Base-by-base conservation (phyloP, 148 eudicot genomes). In the Persicaria maculosa region DNA sequence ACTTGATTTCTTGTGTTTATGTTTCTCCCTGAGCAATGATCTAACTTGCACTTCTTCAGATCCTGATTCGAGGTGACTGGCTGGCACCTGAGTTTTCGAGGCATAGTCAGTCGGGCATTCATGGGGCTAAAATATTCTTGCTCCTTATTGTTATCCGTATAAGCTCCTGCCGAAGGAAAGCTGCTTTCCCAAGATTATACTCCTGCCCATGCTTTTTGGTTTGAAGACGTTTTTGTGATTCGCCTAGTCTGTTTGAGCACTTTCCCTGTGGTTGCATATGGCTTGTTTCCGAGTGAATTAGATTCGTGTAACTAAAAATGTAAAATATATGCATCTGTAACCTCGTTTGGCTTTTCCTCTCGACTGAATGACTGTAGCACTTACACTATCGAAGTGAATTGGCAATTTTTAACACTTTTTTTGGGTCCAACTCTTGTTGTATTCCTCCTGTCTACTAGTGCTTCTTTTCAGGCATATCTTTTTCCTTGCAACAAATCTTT, bases 31-130 rank as follows among this genome's bases (percentile, higher is more conserved):
- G 12, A 8, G 52, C 12, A 8, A 48, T 47, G 58, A 31, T 31
- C 40, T 31, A 31, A 31, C 57, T 19, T 72, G 47, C 48, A 11
- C 22, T 36, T 72, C 70, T 12, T 50, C 74, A 72, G 74, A 72
- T 72, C 48, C 57, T 11, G 31, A 47, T 47, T 72, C 74, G 11
- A 46, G 74, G 44, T 72, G 55, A 72, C 74, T 25, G 17, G 55
- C 58, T 47, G 44, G 57, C 74, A 47, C 58, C 57, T 8, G 44
- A 72, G 43, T 47, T 72, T 31, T 72, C 40, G 48, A 72, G 44
- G 44, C 47, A 40, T 65, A 40, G 46, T 65, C 9, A 43, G 45
- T 65, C 70, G 40, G 45, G 17, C 16, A 57, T 62, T 25, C 40
- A 4, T 25, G 43, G 25, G 44, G 68, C 74, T 72, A 36, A 47